Evolutionary conservation across 2,329 filamentous ascomycete species (phyloP), one percentile per base, ranked within the genome.

Genomic region (Fusarium staphyleae): DNA sequence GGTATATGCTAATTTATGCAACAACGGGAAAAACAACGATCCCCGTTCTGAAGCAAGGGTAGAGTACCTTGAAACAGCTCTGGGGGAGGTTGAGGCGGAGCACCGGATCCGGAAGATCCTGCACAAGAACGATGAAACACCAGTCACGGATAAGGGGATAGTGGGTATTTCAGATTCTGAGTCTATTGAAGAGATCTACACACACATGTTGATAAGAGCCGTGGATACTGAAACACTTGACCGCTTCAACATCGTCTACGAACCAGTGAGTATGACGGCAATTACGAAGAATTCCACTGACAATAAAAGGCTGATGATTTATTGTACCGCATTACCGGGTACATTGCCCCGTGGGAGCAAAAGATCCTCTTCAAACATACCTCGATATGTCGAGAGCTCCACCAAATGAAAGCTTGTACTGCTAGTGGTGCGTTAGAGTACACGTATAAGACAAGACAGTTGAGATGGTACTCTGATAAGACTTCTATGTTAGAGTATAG

Each of bases 391-490:
- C 33, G 35, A 36, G 45, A 4, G n/a, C n/a, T n/a, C n/a, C n/a
- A n/a, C n/a, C n/a, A n/a, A n/a, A n/a, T n/a, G n/a, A n/a, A n/a
- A n/a, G n/a, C n/a, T n/a, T n/a, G n/a, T n/a, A n/a, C n/a, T n/a
- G n/a, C n/a, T n/a, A n/a, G n/a, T n/a, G n/a, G n/a, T n/a, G 22
- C 41, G 14, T 15, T 54, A 3, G 44, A 54, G 24, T 54, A 54
- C 24, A 24, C 48, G 5, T 54, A 45, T 8, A 14, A 19, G 4
- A 33, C 45, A 2, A 48, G 32, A 15, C 39, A 15, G 5, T 45
- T 54, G 14, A 39, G 29, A 22, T 54, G 51, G 51, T 54, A 40
- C 18, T 28, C 16, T 8, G 45, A 49, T 14, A 26, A 48, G 28
- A 22, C 48, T 10, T 40, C 14, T 3, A 49, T 12, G 40, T 29